phyloP scores from a whole-genome alignment of 2,329 filamentous ascomycete genomes.

The Penicillium sumatraense region DNA sequence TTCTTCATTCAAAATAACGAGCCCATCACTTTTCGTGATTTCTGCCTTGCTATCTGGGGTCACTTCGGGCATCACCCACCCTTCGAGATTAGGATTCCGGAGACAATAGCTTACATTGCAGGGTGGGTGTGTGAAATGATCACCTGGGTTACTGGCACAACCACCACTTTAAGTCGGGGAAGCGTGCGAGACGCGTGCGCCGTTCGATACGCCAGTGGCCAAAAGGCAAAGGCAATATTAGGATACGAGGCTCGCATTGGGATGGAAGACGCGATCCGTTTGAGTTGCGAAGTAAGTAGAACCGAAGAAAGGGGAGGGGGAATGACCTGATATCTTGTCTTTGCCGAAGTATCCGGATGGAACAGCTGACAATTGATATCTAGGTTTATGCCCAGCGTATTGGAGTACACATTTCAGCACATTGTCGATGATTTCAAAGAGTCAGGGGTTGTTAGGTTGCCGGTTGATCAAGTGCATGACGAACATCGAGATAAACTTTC shows the following conservation, averaged over 20 bases:
- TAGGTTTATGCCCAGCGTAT: slow-evolving; percentile 41
- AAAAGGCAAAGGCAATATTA: slow-evolving; percentile 56
- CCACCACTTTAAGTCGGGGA: slow-evolving; percentile 56
- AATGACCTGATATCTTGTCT: background rate
- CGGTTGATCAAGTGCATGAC: background rate
- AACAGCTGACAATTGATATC: slow-evolving; percentile 5
- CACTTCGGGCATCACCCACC: slow-evolving; percentile 56
- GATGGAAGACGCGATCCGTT: slow-evolving; percentile 56
- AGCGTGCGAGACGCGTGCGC: slow-evolving; percentile 60
- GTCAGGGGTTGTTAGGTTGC: background rate
- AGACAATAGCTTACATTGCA: slow-evolving; percentile 52
- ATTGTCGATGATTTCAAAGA: background rate
- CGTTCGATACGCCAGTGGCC: slow-evolving; percentile 57
- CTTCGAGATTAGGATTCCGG: slow-evolving; percentile 55
- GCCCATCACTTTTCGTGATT: slow-evolving; percentile 49
- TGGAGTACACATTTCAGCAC: slow-evolving; percentile 24
- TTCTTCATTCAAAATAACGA: slow-evolving; percentile 55
- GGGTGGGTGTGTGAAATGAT: slow-evolving; percentile 53
- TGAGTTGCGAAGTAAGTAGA: slow-evolving; percentile 52
- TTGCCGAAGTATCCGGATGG: background rate
- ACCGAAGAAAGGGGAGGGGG: background rate
- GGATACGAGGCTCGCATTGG: slow-evolving; percentile 58
- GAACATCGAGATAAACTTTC: slow-evolving; percentile 18
- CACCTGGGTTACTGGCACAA: slow-evolving; percentile 52
- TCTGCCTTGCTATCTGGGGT: slow-evolving; percentile 50